A percentile compares a stretch with the other conserved stretches of the same genome.
Evolutionary conservation across 495 filamentous ascomycete species (phyloP).

Genomic region (Penicillium turbatum): DNA sequence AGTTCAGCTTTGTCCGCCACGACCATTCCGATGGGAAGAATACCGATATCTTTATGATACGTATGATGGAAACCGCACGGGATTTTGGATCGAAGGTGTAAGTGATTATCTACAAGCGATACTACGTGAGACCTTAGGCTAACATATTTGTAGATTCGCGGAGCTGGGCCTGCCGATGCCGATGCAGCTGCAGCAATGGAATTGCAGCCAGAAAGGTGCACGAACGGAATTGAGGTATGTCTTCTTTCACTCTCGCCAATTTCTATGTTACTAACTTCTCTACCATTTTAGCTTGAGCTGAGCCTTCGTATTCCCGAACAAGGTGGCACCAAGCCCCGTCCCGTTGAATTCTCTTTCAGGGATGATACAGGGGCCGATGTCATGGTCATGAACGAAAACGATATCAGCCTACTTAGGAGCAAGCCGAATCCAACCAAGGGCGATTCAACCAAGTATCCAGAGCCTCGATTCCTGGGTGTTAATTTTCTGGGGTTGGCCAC

Average conservation of each 20-base stretch:
- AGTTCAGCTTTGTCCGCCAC: neutral
- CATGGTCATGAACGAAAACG: neutral
- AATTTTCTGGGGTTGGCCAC: neutral
- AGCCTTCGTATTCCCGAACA: neutral
- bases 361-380: neutral
- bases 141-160: neutral
- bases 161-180: neutral
- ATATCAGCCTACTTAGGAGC: neutral
- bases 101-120: no score
- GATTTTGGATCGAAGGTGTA: neutral
- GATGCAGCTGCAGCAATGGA: neutral
- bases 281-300: neutral
- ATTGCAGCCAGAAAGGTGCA: neutral
- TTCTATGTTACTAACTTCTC: neutral
- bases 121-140: no score
- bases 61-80: neutral
- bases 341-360: neutral
- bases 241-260: neutral
- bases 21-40: constrained; percentile 5
- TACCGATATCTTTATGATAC: neutral
- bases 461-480: neutral
- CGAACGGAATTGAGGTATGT: neutral
- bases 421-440: no score
- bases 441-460: neutral
- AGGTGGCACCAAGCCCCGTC: neutral